Percentiles rank a stretch among this genome's conserved stretches.
Evolutionary conservation across 306 rosid genomes (phyloP).

Genomic region (Lathyrus sativus): DNA sequence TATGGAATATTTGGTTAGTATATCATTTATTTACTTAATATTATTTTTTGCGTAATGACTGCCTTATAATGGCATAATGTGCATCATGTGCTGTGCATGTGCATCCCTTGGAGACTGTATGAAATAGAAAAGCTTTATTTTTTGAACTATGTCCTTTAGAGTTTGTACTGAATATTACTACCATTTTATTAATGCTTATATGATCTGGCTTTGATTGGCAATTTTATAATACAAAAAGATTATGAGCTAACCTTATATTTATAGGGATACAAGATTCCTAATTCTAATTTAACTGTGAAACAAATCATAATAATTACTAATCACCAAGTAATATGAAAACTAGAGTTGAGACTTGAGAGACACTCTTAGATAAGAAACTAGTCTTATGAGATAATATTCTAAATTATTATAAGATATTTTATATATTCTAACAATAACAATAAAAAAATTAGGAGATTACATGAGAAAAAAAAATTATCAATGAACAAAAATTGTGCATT

Average conservation of each 20-base stretch:
- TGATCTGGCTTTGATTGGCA: background rate
- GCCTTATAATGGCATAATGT: slow-evolving; percentile 18
- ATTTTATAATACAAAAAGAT: background rate
- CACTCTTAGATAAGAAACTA: background rate
- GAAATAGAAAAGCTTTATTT: slow-evolving; percentile 2
- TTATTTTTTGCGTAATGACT: slow-evolving; percentile 28
- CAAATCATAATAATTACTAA: background rate
- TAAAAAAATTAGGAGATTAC: background rate
- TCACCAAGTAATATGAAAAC: background rate
- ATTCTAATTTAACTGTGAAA: background rate
- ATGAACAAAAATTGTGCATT: background rate
- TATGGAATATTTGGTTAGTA: slow-evolving; percentile 87
- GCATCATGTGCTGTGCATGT: background rate
- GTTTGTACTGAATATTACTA: slow-evolving; percentile 1
- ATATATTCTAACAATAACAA: background rate
- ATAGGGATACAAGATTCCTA: background rate
- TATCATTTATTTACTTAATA: background rate
- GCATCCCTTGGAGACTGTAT: slow-evolving; percentile 10
- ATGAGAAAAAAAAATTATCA: background rate
- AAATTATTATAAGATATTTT: background rate
- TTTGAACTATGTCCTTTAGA: slow-evolving; percentile 25
- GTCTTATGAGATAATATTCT: background rate
- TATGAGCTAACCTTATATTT: background rate
- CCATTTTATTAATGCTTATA: slow-evolving; percentile 6
- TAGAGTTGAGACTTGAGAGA: background rate